These are phyloP conservation scores for Aspergillus phoenicis DNA, from an alignment of 2,329 filamentous ascomycete species.

Conservation along the genomic window DNA sequence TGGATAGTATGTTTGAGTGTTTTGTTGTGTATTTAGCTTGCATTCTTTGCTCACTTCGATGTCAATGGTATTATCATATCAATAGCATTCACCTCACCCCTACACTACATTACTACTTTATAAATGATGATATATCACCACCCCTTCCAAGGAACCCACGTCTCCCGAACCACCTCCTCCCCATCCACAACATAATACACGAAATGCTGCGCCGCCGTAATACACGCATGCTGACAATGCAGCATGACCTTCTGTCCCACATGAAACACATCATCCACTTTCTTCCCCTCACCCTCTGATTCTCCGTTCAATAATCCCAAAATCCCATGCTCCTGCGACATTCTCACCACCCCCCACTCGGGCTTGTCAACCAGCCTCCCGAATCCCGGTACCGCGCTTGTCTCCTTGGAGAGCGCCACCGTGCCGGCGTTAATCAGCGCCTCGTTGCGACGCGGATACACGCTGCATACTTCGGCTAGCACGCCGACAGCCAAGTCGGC, in stretches of 20 bases:
- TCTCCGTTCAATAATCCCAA: conserved; percentile 55
- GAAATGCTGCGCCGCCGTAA: conserved; percentile 68
- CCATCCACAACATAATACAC: conserved; percentile 73
- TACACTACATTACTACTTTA: background rate
- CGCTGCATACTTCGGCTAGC: conserved; percentile 68
- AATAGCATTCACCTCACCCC: background rate
- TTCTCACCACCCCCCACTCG: conserved; percentile 63
- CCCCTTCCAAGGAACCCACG: conserved; percentile 33
- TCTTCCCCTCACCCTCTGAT: conserved; percentile 25
- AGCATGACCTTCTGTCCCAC: conserved; percentile 70
- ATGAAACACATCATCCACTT: conserved; percentile 48
- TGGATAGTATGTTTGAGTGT: background rate
- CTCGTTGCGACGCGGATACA: conserved; percentile 65
- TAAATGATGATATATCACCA: conserved; percentile 17
- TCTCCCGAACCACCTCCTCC: conserved; percentile 25
- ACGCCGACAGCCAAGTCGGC: conserved; percentile 48
- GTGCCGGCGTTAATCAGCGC: conserved; percentile 70
- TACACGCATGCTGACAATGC: conserved; percentile 81
- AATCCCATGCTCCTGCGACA: conserved; percentile 79
- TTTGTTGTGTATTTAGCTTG: background rate
- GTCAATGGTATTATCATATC: background rate
- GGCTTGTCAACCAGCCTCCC: conserved; percentile 69
- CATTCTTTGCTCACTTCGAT: background rate
- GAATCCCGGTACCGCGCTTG: conserved; percentile 68
- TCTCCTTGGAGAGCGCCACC: conserved; percentile 71